Conservation (phyloP, 2,329 filamentous ascomycete species). For the Trichoderma polysporum region DNA sequence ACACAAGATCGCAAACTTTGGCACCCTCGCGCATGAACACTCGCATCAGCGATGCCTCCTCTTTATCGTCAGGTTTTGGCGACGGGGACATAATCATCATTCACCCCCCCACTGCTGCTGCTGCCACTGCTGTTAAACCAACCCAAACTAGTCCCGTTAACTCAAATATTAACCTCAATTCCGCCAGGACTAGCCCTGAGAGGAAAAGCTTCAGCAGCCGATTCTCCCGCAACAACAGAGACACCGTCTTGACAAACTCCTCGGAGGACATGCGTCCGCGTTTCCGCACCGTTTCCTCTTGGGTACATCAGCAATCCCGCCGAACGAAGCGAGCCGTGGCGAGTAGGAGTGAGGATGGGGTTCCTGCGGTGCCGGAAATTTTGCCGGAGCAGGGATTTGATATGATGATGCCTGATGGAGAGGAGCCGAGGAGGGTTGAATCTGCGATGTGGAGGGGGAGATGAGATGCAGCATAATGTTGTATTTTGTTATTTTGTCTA, state of each 20-base stretch:
- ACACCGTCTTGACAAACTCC: constrained; percentile 53
- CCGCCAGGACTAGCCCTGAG: constrained; percentile 8
- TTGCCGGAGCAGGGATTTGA: constrained; percentile 48
- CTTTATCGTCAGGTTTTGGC: constrained; percentile 63
- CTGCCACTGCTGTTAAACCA: neutral
- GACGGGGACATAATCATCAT: constrained; percentile 57
- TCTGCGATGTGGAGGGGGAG: constrained; percentile 5
- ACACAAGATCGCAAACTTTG: constrained; percentile 22
- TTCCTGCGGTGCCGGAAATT: constrained; percentile 43
- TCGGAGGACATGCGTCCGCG: constrained; percentile 55
- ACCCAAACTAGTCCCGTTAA: constrained; percentile 13
- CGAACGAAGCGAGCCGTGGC: constrained; percentile 46
- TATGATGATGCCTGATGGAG: constrained; percentile 52
- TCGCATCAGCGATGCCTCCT: constrained; percentile 54
- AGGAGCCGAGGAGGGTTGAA: constrained; percentile 46
- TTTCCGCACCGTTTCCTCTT: constrained; percentile 60
- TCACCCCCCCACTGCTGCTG: constrained; percentile 31
- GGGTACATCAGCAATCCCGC: constrained; percentile 64
- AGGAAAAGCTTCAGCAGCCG: constrained; percentile 8
- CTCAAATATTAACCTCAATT: neutral
- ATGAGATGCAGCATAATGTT: neutral
- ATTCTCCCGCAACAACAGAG: constrained; percentile 34
- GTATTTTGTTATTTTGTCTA: neutral
- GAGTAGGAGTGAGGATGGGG: constrained; percentile 27
- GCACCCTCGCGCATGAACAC: constrained; percentile 27